Evolutionary conservation across 441 rosid species (phyloP).

Genomic region (Pelargonium fulgidum): DNA sequence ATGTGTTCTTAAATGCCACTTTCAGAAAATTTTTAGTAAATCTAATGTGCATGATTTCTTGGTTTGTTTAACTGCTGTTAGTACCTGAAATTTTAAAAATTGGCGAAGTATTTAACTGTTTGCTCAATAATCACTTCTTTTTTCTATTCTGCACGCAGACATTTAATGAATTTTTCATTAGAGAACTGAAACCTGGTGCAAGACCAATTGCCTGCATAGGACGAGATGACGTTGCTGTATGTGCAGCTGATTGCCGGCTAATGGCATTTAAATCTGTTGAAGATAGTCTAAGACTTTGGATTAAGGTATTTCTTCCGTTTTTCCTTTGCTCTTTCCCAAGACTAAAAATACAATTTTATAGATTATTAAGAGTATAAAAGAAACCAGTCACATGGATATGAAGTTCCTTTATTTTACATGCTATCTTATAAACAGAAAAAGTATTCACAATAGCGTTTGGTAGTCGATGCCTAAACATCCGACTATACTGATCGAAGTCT

Average conservation of each 20-base stretch:
- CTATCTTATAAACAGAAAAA: neutral
- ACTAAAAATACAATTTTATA: neutral
- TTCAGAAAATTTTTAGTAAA: neutral
- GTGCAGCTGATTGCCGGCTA: slow-evolving; percentile 84
- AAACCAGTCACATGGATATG: neutral
- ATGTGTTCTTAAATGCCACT: neutral
- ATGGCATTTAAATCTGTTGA: slow-evolving; percentile 66
- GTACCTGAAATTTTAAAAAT: no score
- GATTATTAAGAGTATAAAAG: neutral
- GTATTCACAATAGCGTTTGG: neutral
- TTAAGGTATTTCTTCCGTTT: slow-evolving; percentile 49
- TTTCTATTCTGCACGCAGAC: slow-evolving; percentile 41
- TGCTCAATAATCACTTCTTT: neutral
- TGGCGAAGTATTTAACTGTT: no score
- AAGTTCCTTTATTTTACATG: no score
- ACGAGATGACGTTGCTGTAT: slow-evolving; percentile 51
- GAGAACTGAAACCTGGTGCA: slow-evolving; percentile 77
- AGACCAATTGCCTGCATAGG: slow-evolving; percentile 58
- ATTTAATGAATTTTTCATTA: slow-evolving; percentile 79
- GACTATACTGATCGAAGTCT: neutral
- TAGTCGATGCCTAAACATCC: neutral
- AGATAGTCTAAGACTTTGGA: slow-evolving; percentile 75
- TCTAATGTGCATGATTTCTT: neutral
- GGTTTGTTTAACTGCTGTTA: no score
- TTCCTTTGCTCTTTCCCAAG: neutral